phyloP scores from a whole-genome alignment of 169 alveolate genomes.

The Cryptosporidium viatorum region DNA sequence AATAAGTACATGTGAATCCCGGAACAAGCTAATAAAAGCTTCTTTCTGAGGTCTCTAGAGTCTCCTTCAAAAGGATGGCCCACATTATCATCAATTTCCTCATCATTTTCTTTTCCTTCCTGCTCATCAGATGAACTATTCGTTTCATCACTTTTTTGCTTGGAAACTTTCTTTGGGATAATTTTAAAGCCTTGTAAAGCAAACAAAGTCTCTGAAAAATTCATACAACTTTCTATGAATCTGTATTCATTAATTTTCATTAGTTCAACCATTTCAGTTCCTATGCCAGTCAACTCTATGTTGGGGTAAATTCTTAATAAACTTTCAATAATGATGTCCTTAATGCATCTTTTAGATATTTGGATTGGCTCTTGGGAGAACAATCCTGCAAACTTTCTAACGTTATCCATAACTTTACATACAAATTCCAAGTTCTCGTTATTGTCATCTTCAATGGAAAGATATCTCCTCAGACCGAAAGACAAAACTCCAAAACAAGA shows the following conservation, averaged over 20 bases:
- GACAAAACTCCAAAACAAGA: background rate
- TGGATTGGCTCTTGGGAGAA: background rate
- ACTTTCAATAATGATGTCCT: background rate
- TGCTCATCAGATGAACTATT: background rate
- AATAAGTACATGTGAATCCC: conserved; percentile 31
- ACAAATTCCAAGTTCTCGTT: background rate
- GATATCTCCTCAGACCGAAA: background rate
- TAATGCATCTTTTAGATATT: background rate
- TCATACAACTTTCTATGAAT: conserved; percentile 62
- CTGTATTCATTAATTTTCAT: background rate
- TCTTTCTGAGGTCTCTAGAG: background rate
- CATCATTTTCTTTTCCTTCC: background rate
- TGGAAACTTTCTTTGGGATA: background rate
- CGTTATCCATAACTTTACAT: background rate
- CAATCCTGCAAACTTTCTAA: background rate
- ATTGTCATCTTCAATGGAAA: background rate
- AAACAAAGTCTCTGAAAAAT: conserved; percentile 32
- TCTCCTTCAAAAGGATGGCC: background rate
- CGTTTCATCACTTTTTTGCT: background rate
- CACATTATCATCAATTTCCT: background rate
- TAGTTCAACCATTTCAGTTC: background rate
- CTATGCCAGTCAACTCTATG: background rate
- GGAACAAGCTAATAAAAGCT: conserved; percentile 20
- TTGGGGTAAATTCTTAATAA: background rate
- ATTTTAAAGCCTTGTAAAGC: conserved; percentile 10